Evolutionary conservation across 177 flowering plant genomes (phyloP).

Genomic region (Vitis hybrid): DNA sequence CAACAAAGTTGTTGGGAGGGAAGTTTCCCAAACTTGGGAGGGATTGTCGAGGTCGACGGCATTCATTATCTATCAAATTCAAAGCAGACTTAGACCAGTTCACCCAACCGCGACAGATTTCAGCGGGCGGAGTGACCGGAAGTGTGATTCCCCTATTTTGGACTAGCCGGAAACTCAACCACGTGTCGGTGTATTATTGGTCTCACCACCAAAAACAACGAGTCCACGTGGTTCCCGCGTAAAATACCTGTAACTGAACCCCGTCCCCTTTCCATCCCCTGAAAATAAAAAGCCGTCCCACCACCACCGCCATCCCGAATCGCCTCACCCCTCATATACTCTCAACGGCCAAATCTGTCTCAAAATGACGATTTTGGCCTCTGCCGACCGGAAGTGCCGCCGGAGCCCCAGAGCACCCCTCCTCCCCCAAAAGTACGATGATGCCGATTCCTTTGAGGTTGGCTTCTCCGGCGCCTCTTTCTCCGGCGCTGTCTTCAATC

Average conservation of each 20-base stretch:
- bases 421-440: conserved; percentile 43
- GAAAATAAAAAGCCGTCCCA: conserved; percentile 7
- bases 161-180: too few species aligned
- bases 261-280: not conserved
- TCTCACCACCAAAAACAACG: too few species aligned
- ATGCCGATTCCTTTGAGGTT: conserved; percentile 14
- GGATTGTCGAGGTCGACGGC: too few species aligned
- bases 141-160: too few species aligned
- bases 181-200: too few species aligned
- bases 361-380: conserved; percentile 30
- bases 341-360: not conserved
- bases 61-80: too few species aligned
- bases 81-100: too few species aligned
- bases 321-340: conserved; percentile 34
- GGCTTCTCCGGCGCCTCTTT: conserved; percentile 64
- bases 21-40: too few species aligned
- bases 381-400: conserved; percentile 52
- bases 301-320: conserved; percentile 43
- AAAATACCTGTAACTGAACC: not conserved
- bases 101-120: too few species aligned
- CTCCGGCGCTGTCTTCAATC: conserved; percentile 85
- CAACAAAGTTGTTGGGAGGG: too few species aligned
- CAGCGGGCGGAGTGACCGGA: too few species aligned
- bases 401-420: conserved; percentile 52
- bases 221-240: too few species aligned